These are phyloP conservation scores for Penicillium sp. DNA, from an alignment of 2,329 filamentous ascomycete genomes.

Conservation along the genomic window DNA sequence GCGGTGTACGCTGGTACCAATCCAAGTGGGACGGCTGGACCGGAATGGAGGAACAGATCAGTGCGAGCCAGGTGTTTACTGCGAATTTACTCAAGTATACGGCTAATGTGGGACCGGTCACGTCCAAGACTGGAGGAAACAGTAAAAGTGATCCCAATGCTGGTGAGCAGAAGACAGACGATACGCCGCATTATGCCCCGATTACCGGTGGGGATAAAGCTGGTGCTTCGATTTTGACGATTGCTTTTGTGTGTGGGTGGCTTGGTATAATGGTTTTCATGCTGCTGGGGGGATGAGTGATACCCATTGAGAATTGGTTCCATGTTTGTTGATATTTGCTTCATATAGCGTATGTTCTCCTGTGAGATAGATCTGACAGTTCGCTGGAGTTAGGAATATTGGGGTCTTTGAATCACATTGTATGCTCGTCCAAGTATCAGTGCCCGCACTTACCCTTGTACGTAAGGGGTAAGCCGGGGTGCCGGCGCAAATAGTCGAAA, in stretches of 20 bases:
- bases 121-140: constrained; percentile 52
- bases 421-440: no score
- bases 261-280: constrained; percentile 31
- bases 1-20: constrained; percentile 59
- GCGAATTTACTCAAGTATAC: constrained; percentile 53
- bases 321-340: no score
- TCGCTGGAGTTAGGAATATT: no score
- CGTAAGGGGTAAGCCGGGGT: no score
- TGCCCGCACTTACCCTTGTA: no score
- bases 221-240: constrained; percentile 38
- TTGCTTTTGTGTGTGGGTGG: constrained; percentile 27
- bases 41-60: constrained; percentile 67
- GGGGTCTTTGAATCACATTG: no score
- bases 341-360: no score
- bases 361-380: no score
- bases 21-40: constrained; percentile 52
- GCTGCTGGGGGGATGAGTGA: constrained; percentile 21
- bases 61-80: constrained; percentile 59
- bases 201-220: constrained; percentile 35
- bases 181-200: constrained; percentile 2
- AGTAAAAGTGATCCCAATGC: constrained; percentile 38
- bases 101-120: constrained; percentile 37
- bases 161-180: constrained; percentile 16
- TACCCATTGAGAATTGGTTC: background rate
- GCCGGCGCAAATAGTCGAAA: no score